A percentile compares a stretch with the other conserved stretches of the same genome.
Conservation (phyloP, 352 stramenopile species). For the Aphanomyces astaci region DNA sequence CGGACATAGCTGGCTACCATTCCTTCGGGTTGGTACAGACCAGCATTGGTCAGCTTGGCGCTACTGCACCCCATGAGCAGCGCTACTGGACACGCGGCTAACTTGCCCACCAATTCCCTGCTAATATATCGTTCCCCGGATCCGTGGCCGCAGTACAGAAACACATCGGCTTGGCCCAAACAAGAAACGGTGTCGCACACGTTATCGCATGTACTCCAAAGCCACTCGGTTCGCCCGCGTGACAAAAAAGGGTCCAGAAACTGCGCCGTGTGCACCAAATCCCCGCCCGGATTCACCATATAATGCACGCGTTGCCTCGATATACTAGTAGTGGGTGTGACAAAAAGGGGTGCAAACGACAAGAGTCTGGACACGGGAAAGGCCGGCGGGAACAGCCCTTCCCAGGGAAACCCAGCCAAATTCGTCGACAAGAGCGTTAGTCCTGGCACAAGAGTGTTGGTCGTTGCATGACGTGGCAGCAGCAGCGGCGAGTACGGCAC, state of each 20-base stretch:
- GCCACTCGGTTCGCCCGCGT: conserved; percentile 26
- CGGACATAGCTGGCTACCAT: conserved; percentile 92
- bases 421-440: conserved; percentile 7
- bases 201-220: conserved; percentile 48
- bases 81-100: conserved; percentile 50
- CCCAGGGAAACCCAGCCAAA: conserved; percentile 73
- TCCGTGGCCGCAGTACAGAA: conserved; percentile 97
- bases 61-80: conserved; percentile 98
- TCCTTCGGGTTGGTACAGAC: conserved; percentile 91
- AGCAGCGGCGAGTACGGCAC: background rate
- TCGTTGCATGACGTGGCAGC: background rate
- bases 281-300: conserved; percentile 64
- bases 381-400: conserved; percentile 57
- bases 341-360: conserved; percentile 19
- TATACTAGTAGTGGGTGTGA: conserved; percentile 18
- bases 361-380: conserved; percentile 23
- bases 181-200: background rate
- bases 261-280: conserved; percentile 53
- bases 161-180: conserved; percentile 72
- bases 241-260: conserved; percentile 45
- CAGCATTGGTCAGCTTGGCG: conserved; percentile 76
- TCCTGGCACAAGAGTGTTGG: background rate
- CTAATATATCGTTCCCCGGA: conserved; percentile 90
- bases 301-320: conserved; percentile 40
- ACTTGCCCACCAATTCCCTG: conserved; percentile 33